Conservation (phyloP, 768 basidiomycete genomes). For the Cystofilobasidium bisporidii region DNA sequence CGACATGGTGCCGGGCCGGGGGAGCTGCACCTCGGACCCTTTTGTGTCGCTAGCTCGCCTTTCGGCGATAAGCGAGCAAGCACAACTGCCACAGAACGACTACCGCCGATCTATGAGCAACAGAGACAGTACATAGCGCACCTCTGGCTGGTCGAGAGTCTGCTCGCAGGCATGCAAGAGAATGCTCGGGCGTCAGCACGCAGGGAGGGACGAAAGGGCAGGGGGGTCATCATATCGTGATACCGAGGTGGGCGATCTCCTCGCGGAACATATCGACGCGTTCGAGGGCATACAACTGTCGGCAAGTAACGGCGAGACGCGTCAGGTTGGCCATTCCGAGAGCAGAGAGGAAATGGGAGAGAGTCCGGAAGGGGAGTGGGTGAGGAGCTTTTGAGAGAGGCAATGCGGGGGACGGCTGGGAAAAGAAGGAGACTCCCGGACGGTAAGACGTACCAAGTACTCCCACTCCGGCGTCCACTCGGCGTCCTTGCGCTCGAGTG, state of each 20-base stretch:
- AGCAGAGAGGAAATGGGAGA: not conserved
- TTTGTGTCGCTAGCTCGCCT: too few species aligned
- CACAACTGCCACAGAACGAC: too few species aligned
- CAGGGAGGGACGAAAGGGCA: not conserved
- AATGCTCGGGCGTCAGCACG: too few species aligned
- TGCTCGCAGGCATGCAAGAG: too few species aligned
- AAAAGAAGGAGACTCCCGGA: too few species aligned
- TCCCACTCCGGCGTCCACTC: conserved; percentile 63
- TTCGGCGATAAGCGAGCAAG: not conserved
- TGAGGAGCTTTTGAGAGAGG: too few species aligned
- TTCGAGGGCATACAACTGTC: conserved; percentile 53
- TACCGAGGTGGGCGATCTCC: conserved; percentile 40
- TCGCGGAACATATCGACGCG: conserved; percentile 42
- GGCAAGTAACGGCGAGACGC: not conserved
- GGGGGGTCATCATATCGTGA: conserved; percentile 16
- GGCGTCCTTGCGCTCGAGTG: conserved; percentile 34
- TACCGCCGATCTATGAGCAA: too few species aligned
- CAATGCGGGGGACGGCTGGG: too few species aligned
- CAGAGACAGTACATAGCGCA: too few species aligned
- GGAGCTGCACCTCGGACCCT: too few species aligned
- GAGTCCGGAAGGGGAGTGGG: conserved; percentile 3
- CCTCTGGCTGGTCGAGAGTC: too few species aligned
- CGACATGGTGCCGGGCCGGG: too few species aligned
- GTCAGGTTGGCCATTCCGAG: not conserved
- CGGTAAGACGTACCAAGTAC: conserved; percentile 51